Evolutionary conservation across 1,284 basidiomycete species (phyloP).

Genomic region (Pyrrhoderma lamaoense): DNA sequence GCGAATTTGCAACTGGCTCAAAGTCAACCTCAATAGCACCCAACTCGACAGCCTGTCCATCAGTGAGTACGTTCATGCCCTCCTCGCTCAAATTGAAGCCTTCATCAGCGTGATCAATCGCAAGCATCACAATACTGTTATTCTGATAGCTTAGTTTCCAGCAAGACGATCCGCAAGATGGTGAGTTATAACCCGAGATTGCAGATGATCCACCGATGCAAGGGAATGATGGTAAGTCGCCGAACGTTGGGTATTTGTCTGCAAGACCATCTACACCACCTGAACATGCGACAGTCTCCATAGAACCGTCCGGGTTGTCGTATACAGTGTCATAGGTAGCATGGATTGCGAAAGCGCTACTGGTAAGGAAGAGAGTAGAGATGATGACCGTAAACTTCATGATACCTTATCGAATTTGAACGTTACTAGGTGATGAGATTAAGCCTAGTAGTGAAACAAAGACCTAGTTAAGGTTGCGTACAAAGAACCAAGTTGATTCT

Average conservation of each 20-base stretch:
- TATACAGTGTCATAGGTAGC: constrained; percentile 39
- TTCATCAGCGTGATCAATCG: constrained; percentile 32
- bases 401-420: too few species aligned
- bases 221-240: constrained; percentile 42
- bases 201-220: constrained; percentile 39
- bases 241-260: constrained; percentile 40
- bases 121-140: constrained; percentile 34
- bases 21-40: constrained; percentile 10
- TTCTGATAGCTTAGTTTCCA: constrained; percentile 34
- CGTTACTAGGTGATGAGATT: too few species aligned
- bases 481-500: too few species aligned
- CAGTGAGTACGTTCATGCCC: constrained; percentile 17
- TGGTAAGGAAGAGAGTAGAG: constrained; percentile 8
- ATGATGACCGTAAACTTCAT: constrained; percentile 14
- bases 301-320: constrained; percentile 29
- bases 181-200: constrained; percentile 35
- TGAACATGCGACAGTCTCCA: constrained; percentile 41
- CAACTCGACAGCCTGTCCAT: constrained; percentile 4
- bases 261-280: constrained; percentile 32
- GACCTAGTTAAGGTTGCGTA: too few species aligned
- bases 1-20: constrained; percentile 10
- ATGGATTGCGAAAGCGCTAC: constrained; percentile 14
- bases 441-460: too few species aligned
- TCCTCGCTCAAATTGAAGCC: constrained; percentile 35
- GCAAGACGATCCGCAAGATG: constrained; percentile 39